Conservation (phyloP, 2,329 filamentous ascomycete species). For the Hymenoscyphus fructigenus region DNA sequence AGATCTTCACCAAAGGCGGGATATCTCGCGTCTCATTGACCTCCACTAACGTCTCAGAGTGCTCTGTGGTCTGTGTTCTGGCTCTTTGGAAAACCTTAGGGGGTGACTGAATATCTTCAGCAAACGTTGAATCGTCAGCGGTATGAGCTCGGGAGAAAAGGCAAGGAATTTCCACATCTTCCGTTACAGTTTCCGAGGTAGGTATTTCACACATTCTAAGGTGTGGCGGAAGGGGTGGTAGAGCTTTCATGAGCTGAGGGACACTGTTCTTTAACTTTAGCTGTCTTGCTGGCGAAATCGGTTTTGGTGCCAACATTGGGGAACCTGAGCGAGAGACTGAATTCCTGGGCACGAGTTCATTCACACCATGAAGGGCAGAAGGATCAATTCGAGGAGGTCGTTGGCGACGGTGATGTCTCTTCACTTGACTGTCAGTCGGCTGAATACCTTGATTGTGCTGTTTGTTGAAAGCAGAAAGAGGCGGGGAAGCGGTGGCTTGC, state of each 20-base stretch:
- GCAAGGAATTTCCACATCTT: slow-evolving; percentile 15
- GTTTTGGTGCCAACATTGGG: slow-evolving; percentile 37
- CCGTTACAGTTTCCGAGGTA: not conserved
- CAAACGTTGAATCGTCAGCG: not conserved
- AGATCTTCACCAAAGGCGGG: not conserved
- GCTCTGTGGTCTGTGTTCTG: not conserved
- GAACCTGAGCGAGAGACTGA: slow-evolving; percentile 28
- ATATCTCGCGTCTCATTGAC: not conserved
- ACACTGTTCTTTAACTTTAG: slow-evolving; percentile 37
- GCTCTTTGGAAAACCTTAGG: slow-evolving; percentile 1
- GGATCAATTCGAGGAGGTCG: slow-evolving; percentile 12
- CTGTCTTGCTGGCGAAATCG: slow-evolving; percentile 37
- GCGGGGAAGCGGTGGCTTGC: slow-evolving; percentile 8
- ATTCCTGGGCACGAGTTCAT: slow-evolving; percentile 24
- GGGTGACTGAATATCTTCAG: slow-evolving; percentile 1
- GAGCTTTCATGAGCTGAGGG: slow-evolving; percentile 37
- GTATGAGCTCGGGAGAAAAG: slow-evolving; percentile 16
- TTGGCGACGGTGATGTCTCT: slow-evolving; percentile 11
- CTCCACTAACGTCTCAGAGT: not conserved
- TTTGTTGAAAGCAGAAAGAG: slow-evolving; percentile 16
- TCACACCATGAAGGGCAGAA: not conserved
- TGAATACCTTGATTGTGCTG: slow-evolving; percentile 8
- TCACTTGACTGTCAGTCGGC: slow-evolving; percentile 10
- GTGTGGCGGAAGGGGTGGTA: slow-evolving; percentile 33
- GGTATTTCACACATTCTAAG: slow-evolving; percentile 9